phyloP scores from a whole-genome alignment of 805 yeast genomes.

The Candida vaughaniae region DNA sequence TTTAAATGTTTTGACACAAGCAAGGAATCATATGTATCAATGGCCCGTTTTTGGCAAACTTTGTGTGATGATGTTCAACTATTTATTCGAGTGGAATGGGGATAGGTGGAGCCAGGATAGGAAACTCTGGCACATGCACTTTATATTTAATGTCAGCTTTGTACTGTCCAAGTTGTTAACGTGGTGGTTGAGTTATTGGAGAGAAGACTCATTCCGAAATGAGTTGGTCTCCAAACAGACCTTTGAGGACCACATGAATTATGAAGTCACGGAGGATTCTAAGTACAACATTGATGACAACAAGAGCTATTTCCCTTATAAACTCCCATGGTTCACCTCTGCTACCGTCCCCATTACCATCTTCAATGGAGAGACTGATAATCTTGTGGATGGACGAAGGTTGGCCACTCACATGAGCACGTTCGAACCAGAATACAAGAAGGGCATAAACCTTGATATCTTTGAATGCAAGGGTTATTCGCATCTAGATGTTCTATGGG shows the following conservation, averaged over 20 bases:
- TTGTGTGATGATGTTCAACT: slow-evolving; percentile 83
- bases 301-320: slow-evolving; percentile 52
- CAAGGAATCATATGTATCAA: slow-evolving; percentile 47
- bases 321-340: slow-evolving; percentile 50
- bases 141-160: slow-evolving; percentile 81
- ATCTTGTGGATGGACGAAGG: slow-evolving; percentile 71
- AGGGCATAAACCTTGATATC: slow-evolving; percentile 35
- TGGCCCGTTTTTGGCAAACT: slow-evolving; percentile 52
- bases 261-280: slow-evolving; percentile 20
- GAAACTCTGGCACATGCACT: slow-evolving; percentile 66
- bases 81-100: slow-evolving; percentile 85
- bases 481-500: slow-evolving; percentile 93
- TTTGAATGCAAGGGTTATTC: slow-evolving; percentile 62
- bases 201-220: slow-evolving; percentile 39
- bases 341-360: slow-evolving; percentile 56
- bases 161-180: slow-evolving; percentile 79
- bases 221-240: slow-evolving; percentile 33
- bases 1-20: slow-evolving; percentile 67
- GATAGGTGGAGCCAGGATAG: slow-evolving; percentile 62
- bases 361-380: slow-evolving; percentile 72
- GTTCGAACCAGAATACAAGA: slow-evolving; percentile 49
- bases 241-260: slow-evolving; percentile 27
- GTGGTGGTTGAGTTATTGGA: slow-evolving; percentile 75
- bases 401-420: slow-evolving; percentile 62
- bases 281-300: slow-evolving; percentile 22